Conservation (phyloP, 1,284 basidiomycete genomes). For the Rhodotorula sp. region DNA sequence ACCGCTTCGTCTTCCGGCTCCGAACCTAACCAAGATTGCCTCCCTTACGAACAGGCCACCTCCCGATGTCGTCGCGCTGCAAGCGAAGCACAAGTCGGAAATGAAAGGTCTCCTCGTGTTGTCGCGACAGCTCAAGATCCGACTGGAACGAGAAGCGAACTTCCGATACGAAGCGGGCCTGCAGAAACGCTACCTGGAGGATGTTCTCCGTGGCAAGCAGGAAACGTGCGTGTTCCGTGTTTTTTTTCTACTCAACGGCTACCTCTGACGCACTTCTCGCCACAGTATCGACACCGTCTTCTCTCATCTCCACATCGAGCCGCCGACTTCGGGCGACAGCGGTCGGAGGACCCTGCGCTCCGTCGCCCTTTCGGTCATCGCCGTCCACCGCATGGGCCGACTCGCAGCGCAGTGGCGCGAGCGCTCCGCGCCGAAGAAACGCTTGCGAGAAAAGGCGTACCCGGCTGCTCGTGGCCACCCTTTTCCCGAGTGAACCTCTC, state of each 20-base stretch:
- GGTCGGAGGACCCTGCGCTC: constrained; percentile 15
- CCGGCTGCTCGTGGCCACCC: constrained; percentile 37
- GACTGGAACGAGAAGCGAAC: constrained; percentile 78
- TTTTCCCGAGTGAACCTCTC: constrained; percentile 12
- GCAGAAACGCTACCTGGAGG: constrained; percentile 72
- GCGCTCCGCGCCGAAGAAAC: constrained; percentile 29
- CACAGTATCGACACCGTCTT: constrained; percentile 2
- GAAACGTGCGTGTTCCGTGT: constrained; percentile 23
- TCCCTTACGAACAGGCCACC: constrained; percentile 42
- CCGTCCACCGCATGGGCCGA: constrained; percentile 37
- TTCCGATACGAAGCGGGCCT: constrained; percentile 76
- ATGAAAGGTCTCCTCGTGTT: constrained; percentile 83
- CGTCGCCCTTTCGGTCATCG: constrained; percentile 37
- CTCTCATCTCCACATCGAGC: constrained; percentile 12
- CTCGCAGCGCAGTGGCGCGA: constrained; percentile 30
- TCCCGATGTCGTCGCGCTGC: constrained; percentile 28
- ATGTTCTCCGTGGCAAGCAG: constrained; percentile 37
- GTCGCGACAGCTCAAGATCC: constrained; percentile 87
- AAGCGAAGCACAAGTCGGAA: constrained; percentile 69
- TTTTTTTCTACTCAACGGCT: background rate
- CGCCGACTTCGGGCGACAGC: background rate
- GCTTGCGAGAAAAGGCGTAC: constrained; percentile 39
- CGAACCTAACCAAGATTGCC: background rate
- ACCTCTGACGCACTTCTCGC: constrained; percentile 25
- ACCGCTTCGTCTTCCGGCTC: background rate